Evolutionary conservation across 441 rosid genomes (phyloP).

Genomic region (Pelargonium exstipulatum): DNA sequence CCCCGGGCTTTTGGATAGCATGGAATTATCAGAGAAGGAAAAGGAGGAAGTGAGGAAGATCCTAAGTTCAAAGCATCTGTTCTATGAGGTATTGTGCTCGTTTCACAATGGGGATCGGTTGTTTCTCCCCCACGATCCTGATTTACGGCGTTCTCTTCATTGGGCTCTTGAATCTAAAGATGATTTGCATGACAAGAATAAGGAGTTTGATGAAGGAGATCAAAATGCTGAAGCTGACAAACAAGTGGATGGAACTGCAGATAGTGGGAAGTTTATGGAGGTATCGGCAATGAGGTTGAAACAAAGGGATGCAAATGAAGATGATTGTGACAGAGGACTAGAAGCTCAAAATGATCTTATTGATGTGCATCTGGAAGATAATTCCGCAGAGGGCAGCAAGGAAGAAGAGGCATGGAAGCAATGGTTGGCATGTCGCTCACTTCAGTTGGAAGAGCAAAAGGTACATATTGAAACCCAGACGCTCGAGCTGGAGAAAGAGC

Average conservation of each 20-base stretch:
- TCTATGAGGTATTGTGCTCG: constrained; percentile 32
- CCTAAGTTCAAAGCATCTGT: constrained; percentile 31
- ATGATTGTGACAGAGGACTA: constrained; percentile 1
- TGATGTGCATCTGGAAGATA: constrained; percentile 5
- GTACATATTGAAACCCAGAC: constrained; percentile 22
- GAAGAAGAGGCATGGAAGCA: constrained; percentile 10
- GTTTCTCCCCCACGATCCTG: constrained; percentile 25
- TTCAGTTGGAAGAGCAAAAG: constrained; percentile 22
- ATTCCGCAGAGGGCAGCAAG: constrained; percentile 10
- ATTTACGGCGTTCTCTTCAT: constrained; percentile 22
- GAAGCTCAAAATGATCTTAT: constrained; percentile 7
- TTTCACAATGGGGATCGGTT: constrained; percentile 29
- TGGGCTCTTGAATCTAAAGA: constrained; percentile 18
- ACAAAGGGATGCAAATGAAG: not conserved
- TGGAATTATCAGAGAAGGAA: constrained; percentile 19
- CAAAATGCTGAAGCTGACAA: constrained; percentile 12
- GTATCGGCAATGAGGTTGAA: not conserved
- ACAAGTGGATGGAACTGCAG: constrained; percentile 2
- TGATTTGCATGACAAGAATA: not conserved
- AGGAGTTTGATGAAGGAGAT: constrained; percentile 17
- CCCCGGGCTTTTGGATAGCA: constrained; percentile 23
- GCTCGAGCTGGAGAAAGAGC: constrained; percentile 26
- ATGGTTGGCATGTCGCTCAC: constrained; percentile 10
- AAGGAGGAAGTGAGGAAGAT: constrained; percentile 33
- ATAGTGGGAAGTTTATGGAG: not conserved